Base-by-base conservation (phyloP, 345 rosid genomes). In the Euphorbia pulcherrima region DNA sequence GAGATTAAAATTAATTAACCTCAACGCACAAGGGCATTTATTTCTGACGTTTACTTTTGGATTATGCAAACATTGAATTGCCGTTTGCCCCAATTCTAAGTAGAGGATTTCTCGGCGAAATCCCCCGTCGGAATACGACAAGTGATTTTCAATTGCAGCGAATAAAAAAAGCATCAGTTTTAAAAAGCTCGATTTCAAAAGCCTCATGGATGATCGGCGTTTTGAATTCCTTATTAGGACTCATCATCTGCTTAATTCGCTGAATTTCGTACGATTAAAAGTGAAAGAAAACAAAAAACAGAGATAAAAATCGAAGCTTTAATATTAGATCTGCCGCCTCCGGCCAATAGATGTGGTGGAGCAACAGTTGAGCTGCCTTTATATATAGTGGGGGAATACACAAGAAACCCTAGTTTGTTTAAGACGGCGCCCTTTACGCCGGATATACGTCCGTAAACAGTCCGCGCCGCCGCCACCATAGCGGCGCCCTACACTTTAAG, bases 181-280 rank as follows among this genome's bases (percentile, higher is more conserved):
- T 84, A 84, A 84, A 84, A 84, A 84, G 88, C 88, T 84, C 88
- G 88, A 82, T 47, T 75, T 74, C 72, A 67, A 65, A 78, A 74
- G 77, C 86, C 44, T 70, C 84, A 82, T 62, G 70, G 66, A 50
- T 44, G 5, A 48, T 82, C 73, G 67, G 86, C 70, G 1, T 14
- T 37, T 35, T 47, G 20, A 72, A 69, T 21, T 21, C 74, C 62
- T 28, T 67, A 61, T 2, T 41, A 7, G 4, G 6, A n/a, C 10
- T 78, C 88, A 84, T 84, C 88, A 80, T 80, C 78, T 80, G 84
- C 77, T 80, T 83, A 75, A 69, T 50, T 64, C 37, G n/a, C 20
- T 17, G 8, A 17, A 2, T 17, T 17, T 18, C 21, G 16, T 6
- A n/a, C n/a, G n/a, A n/a, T n/a, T n/a, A n/a, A n/a, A n/a, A 48